These are phyloP conservation scores for Rugonectria rugulosa DNA, from an alignment of 2,329 filamentous ascomycete species.

Conservation along the genomic window DNA sequence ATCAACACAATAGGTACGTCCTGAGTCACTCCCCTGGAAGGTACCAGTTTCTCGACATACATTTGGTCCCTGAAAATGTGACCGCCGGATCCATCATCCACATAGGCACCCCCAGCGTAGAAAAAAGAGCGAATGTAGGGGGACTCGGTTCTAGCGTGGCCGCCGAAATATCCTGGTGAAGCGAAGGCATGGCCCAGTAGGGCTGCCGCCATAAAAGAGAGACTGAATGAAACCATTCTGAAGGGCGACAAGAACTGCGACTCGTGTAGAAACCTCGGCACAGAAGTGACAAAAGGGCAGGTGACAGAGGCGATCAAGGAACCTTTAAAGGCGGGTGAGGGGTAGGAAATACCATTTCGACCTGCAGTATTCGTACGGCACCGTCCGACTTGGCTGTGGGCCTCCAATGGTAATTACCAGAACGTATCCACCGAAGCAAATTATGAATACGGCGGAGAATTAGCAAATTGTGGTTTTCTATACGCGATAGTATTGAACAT, in stretches of 20 bases:
- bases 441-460: no score
- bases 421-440: no score
- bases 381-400: no score
- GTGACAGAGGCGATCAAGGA: not conserved
- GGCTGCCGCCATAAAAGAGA: not conserved
- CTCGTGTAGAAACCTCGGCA: not conserved
- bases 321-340: not conserved
- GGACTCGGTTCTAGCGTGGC: conserved; percentile 7
- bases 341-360: no score
- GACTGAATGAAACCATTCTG: no score
- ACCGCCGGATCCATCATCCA: conserved; percentile 27
- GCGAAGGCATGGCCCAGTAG: no score
- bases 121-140: conserved; percentile 30
- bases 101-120: conserved; percentile 30
- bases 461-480: no score
- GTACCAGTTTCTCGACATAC: conserved; percentile 34
- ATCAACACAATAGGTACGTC: conserved; percentile 32
- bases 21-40: conserved; percentile 17
- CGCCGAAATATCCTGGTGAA: no score
- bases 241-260: not conserved
- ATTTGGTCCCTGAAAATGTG: conserved; percentile 35
- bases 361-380: no score
- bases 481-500: no score
- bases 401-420: no score
- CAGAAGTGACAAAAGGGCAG: not conserved